Evolutionary conservation across 176 grass and related monocot species (phyloP).

Genomic region (Carex parvula): DNA sequence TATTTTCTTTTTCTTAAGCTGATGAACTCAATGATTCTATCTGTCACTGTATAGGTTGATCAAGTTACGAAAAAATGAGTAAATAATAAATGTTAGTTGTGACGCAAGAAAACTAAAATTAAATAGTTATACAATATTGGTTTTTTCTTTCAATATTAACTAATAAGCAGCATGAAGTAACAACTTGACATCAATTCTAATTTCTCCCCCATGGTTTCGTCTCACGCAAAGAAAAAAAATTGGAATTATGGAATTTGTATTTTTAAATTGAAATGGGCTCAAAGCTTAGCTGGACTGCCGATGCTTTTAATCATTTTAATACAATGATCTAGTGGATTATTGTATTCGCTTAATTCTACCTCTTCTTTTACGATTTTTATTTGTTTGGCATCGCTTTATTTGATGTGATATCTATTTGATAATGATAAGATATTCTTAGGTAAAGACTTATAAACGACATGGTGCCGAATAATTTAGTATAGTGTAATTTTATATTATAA

Average conservation of each 20-base stretch:
- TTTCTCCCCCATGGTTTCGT: not conserved
- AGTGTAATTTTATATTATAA: no score
- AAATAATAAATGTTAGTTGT: no score
- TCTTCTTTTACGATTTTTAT: not conserved
- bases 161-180: not conserved
- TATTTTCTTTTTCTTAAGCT: no score
- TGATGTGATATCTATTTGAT: not conserved
- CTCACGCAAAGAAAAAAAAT: not conserved
- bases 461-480: not conserved
- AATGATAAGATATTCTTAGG: not conserved
- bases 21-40: no score
- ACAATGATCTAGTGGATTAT: not conserved
- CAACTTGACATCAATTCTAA: not conserved
- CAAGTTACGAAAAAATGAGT: no score
- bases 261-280: not conserved
- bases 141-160: no score
- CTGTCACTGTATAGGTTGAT: no score
- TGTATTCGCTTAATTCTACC: not conserved
- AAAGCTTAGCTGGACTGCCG: not conserved
- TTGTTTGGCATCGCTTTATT: not conserved
- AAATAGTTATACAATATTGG: no score
- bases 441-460: not conserved
- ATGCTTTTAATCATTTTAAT: not conserved
- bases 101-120: no score
- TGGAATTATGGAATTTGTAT: not conserved